Percentiles rank a stretch among this genome's conserved stretches.
These are phyloP conservation scores for Ustilago cynodontis DNA, from an alignment of 1,284 basidiomycete genomes.

Conservation along the genomic window DNA sequence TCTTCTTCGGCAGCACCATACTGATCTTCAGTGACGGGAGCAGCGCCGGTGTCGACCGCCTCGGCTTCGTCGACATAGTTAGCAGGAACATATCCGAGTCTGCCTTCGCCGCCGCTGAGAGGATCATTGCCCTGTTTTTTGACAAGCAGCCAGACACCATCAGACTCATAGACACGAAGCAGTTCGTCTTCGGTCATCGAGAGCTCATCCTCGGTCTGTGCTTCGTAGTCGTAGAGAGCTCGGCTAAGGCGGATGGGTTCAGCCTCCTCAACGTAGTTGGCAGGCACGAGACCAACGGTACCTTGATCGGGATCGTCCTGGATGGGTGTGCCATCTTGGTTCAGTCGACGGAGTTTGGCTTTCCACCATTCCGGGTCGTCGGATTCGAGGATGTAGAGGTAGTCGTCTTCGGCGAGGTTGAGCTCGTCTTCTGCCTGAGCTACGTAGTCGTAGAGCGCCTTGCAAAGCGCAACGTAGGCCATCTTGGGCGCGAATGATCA, in stretches of 20 bases:
- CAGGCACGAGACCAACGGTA: conserved; percentile 65
- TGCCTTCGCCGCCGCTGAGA: conserved; percentile 54
- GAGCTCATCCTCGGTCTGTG: conserved; percentile 67
- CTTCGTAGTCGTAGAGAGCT: conserved; percentile 66
- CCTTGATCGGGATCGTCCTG: conserved; percentile 43
- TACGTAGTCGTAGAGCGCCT: conserved; percentile 68
- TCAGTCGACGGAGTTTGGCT: conserved; percentile 59
- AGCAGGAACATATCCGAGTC: conserved; percentile 64
- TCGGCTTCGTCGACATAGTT: conserved; percentile 69
- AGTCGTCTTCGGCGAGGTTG: conserved; percentile 64
- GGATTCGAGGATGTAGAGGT: conserved; percentile 67
- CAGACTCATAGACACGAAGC: conserved; percentile 63
- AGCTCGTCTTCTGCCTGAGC: conserved; percentile 69
- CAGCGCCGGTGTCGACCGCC: conserved; percentile 56
- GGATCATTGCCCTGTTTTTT: conserved; percentile 63
- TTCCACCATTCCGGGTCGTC: conserved; percentile 69
- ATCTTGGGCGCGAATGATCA: conserved; percentile 32
- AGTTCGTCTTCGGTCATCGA: conserved; percentile 63
- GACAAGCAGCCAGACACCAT: conserved; percentile 66
- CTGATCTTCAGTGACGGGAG: conserved; percentile 45
- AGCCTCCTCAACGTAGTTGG: conserved; percentile 68
- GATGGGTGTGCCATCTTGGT: conserved; percentile 42
- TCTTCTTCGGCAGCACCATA: conserved; percentile 43
- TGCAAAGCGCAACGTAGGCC: conserved; percentile 67
- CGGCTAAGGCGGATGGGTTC: conserved; percentile 64